phyloP scores from a whole-genome alignment of 768 basidiomycete species.

The Suillus spraguei region DNA sequence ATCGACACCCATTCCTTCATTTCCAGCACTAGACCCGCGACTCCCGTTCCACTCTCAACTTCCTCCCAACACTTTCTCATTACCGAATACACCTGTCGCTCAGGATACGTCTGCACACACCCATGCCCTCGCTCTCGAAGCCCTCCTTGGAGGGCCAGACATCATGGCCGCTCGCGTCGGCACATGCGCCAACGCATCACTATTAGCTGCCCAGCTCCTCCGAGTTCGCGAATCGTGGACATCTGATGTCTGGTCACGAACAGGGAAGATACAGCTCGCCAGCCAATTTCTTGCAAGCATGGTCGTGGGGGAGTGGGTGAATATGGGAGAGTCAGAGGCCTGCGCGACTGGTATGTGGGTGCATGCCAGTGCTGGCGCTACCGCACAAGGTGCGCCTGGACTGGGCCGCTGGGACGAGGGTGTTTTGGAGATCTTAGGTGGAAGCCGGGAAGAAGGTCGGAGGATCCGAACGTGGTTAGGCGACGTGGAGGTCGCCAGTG shows the following conservation, averaged over 20 bases:
- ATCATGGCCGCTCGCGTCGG: slow-evolving; percentile 78
- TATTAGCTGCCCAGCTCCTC: slow-evolving; percentile 74
- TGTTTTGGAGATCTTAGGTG: slow-evolving; percentile 77
- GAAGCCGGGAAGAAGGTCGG: slow-evolving; percentile 71
- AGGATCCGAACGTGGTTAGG: slow-evolving; percentile 79
- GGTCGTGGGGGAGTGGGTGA: slow-evolving; percentile 69
- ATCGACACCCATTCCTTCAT: slow-evolving; percentile 69
- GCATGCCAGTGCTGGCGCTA: slow-evolving; percentile 33
- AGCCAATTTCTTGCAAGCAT: slow-evolving; percentile 74
- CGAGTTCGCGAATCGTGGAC: slow-evolving; percentile 80
- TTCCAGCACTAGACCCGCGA: slow-evolving; percentile 73
- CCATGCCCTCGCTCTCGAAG: slow-evolving; percentile 75
- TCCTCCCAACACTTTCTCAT: slow-evolving; percentile 62
- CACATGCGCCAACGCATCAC: slow-evolving; percentile 67
- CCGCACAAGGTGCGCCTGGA: slow-evolving; percentile 27
- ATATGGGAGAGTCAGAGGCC: slow-evolving; percentile 76
- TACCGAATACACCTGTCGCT: slow-evolving; percentile 73
- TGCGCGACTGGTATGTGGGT: slow-evolving; percentile 81
- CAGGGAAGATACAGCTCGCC: slow-evolving; percentile 78
- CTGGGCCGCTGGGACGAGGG: slow-evolving; percentile 77
- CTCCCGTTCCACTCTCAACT: slow-evolving; percentile 73
- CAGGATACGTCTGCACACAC: slow-evolving; percentile 83
- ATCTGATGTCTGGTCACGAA: slow-evolving; percentile 76
- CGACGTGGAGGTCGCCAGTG: slow-evolving; percentile 74
- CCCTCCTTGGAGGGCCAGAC: slow-evolving; percentile 77